Evolutionary conservation across 2,329 filamentous ascomycete genomes (phyloP).

Genomic region (Penicillium sp.): DNA sequence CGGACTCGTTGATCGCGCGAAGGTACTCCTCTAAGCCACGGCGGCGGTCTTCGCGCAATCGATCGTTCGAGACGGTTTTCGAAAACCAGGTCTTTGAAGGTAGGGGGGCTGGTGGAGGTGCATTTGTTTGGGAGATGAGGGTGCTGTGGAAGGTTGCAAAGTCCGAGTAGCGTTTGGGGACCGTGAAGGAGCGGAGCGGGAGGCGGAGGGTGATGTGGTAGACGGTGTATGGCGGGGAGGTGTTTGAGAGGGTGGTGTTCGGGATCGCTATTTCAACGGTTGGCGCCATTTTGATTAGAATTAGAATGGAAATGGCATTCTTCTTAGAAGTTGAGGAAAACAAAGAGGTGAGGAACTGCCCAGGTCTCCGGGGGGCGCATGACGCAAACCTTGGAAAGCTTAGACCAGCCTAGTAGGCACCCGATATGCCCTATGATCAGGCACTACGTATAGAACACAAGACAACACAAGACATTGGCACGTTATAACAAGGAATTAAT

Average conservation of each 20-base stretch:
- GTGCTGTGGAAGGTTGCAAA: conserved; percentile 57
- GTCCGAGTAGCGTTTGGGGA: conserved; percentile 65
- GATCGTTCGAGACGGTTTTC: conserved; percentile 56
- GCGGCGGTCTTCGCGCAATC: conserved; percentile 58
- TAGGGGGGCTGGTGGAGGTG: conserved; percentile 54
- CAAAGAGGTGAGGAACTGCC: conserved; percentile 4
- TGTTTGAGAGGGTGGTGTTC: conserved; percentile 49
- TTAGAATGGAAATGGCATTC: neutral
- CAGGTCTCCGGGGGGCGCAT: neutral
- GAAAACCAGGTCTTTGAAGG: conserved; percentile 63
- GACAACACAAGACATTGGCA: neutral
- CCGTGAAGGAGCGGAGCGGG: conserved; percentile 58
- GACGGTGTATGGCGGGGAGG: conserved; percentile 57
- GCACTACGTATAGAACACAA: neutral
- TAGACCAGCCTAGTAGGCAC: conserved; percentile 4
- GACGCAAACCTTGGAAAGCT: conserved; percentile 12
- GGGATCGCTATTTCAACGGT: conserved; percentile 50
- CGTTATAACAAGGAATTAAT: neutral
- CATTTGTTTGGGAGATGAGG: conserved; percentile 52
- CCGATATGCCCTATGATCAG: neutral
- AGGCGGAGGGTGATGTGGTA: conserved; percentile 64
- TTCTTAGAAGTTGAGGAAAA: neutral
- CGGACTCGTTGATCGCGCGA: conserved; percentile 55
- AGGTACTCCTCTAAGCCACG: conserved; percentile 59
- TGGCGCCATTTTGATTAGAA: conserved; percentile 39